These are phyloP conservation scores for Triticum monococcum DNA, from an alignment of 176 grass and related monocot species.

Conservation along the genomic window DNA sequence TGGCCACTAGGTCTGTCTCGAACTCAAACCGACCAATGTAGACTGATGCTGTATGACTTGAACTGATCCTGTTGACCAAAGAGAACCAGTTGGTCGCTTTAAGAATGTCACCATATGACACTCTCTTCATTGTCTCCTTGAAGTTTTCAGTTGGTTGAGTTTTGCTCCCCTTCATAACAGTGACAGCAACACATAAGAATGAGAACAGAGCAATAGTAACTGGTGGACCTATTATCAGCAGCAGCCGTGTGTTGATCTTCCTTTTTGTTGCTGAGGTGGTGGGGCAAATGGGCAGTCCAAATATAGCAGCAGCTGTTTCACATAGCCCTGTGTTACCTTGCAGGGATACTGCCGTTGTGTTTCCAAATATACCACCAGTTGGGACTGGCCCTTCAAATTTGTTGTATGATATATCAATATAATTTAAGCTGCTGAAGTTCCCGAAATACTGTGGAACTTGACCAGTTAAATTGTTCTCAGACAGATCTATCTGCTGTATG, in stretches of 20 bases:
- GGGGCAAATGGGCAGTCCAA: slow-evolving; percentile 25
- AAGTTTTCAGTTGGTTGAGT: neutral
- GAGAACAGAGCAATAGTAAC: neutral
- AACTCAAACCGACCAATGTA: slow-evolving; percentile 37
- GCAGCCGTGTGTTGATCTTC: neutral
- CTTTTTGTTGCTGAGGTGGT: neutral
- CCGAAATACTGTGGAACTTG: neutral
- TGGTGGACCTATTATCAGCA: slow-evolving; percentile 3
- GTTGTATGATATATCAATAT: slow-evolving; percentile 41
- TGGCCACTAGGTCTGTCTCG: slow-evolving; percentile 26
- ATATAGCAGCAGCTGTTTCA: neutral
- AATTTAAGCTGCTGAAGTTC: neutral
- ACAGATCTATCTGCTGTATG: slow-evolving; percentile 24
- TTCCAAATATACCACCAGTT: neutral
- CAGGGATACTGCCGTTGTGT: slow-evolving; percentile 7
- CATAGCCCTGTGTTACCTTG: slow-evolving; percentile 19
- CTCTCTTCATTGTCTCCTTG: slow-evolving; percentile 34
- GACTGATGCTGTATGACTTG: slow-evolving; percentile 8
- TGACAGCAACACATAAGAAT: neutral
- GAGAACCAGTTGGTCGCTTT: slow-evolving; percentile 45
- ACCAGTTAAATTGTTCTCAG: slow-evolving; percentile 14
- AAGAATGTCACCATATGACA: slow-evolving; percentile 13
- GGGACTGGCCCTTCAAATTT: slow-evolving; percentile 26
- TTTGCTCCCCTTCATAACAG: neutral
- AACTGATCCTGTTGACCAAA: neutral